Evolutionary conservation across 306 rosid genomes (phyloP).

Genomic region (Hippophae tibetana): DNA sequence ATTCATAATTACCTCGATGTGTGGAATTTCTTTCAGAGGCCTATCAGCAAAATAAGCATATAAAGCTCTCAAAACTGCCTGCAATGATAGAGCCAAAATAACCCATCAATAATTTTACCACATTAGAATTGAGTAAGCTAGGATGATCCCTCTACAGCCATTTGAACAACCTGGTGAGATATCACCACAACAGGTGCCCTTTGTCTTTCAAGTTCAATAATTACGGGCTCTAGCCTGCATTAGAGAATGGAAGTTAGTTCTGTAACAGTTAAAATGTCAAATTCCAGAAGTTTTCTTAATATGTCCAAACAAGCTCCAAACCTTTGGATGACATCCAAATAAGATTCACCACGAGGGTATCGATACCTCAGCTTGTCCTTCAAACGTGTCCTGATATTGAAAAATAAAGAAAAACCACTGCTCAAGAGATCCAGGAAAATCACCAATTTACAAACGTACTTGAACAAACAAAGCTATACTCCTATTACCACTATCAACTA

Average conservation of each 20-base stretch:
- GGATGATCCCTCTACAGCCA: background rate
- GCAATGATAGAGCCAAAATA: slow-evolving; percentile 19
- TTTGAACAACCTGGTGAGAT: slow-evolving; percentile 70
- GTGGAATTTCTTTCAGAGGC: slow-evolving; percentile 90
- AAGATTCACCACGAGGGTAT: slow-evolving; percentile 98
- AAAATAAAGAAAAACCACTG: background rate
- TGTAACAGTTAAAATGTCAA: slow-evolving; percentile 7
- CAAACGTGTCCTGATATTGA: slow-evolving; percentile 57
- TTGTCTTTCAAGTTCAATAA: slow-evolving; percentile 95
- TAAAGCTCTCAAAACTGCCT: slow-evolving; percentile 97
- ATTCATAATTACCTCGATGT: slow-evolving; percentile 59
- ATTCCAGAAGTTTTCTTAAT: background rate
- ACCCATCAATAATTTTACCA: slow-evolving; percentile 12
- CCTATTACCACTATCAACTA: background rate
- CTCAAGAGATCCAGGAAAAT: background rate
- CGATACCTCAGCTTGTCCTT: slow-evolving; percentile 96
- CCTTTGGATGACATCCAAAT: slow-evolving; percentile 98
- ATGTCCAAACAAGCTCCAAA: slow-evolving; percentile 17
- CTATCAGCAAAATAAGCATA: slow-evolving; percentile 97
- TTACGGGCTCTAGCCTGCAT: slow-evolving; percentile 95
- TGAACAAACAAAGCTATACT: background rate
- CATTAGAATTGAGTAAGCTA: background rate
- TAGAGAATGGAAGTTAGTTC: slow-evolving; percentile 8
- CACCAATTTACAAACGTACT: background rate
- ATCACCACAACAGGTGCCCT: slow-evolving; percentile 97